Conservation (phyloP, 2,329 filamentous ascomycete species). For the Verticillium isaacii region DNA sequence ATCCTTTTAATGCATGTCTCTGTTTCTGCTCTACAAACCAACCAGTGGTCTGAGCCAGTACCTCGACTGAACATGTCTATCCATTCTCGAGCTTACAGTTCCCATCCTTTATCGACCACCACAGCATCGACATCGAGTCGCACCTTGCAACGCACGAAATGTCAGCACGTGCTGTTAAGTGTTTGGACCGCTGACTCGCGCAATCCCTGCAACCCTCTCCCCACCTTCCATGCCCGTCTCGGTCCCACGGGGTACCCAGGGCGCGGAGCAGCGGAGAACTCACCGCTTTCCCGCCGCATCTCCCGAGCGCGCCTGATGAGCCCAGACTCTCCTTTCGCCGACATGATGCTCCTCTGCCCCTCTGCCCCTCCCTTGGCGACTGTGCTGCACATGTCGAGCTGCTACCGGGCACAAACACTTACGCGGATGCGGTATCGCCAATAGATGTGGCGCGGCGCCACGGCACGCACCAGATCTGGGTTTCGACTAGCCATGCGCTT, state of each 20-base stretch:
- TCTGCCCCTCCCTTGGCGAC: conserved; percentile 8
- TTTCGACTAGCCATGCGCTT: not conserved
- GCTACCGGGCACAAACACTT: not conserved
- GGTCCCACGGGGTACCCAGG: not conserved
- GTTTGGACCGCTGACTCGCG: not conserved
- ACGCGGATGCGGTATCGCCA: not conserved
- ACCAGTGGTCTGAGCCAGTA: not conserved
- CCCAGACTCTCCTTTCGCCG: not conserved
- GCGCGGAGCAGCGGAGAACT: conserved; percentile 8
- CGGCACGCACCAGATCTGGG: not conserved
- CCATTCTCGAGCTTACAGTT: no score
- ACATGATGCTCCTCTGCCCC: conserved; percentile 5
- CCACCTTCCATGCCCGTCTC: not conserved
- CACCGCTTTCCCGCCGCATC: conserved; percentile 3
- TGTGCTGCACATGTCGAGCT: not conserved
- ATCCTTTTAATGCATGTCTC: not conserved
- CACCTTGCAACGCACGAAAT: no score
- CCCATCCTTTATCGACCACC: no score
- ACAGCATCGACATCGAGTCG: no score
- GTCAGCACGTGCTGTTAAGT: no score
- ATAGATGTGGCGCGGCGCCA: not conserved
- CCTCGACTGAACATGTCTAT: no score
- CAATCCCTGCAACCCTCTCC: not conserved
- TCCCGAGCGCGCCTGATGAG: not conserved
- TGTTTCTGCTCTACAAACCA: not conserved